Evolutionary conservation across 106 monocot species (phyloP).

Genomic region (Dactylorhiza incarnata): DNA sequence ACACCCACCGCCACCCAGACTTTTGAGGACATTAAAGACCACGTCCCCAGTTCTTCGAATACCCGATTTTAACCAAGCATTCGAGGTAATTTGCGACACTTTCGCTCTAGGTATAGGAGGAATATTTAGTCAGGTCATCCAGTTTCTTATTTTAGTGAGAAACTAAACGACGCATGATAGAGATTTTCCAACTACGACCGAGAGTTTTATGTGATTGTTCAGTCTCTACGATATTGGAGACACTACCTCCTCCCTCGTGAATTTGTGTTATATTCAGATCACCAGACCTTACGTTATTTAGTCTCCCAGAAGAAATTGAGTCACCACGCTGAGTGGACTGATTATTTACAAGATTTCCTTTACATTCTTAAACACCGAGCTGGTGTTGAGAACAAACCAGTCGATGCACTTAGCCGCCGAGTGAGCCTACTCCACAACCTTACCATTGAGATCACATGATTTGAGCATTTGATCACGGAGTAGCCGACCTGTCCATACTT

Average conservation of each 20-base stretch:
- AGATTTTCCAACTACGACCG: neutral
- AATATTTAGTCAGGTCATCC: neutral
- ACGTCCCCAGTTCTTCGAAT: neutral
- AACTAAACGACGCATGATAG: neutral
- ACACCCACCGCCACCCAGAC: neutral
- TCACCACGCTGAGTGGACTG: neutral
- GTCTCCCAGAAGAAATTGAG: neutral
- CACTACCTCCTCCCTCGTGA: neutral
- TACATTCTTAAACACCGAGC: neutral
- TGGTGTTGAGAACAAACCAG: neutral
- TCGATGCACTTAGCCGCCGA: neutral
- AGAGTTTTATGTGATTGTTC: neutral
- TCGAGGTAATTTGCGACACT: neutral
- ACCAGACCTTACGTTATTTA: neutral
- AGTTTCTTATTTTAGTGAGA: neutral
- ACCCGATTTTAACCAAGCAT: neutral
- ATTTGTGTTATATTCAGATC: neutral
- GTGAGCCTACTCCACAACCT: no score
- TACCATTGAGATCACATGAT: no score
- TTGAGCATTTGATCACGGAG: no score
- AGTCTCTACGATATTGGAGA: neutral
- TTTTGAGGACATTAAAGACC: neutral
- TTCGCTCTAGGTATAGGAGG: neutral
- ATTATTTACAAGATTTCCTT: neutral
- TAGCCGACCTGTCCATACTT: no score